A percentile compares a stretch with the other conserved stretches of the same genome.
Evolutionary conservation across 208 protist species (phyloP).

Genomic region (Trypanosoma lewisi): DNA sequence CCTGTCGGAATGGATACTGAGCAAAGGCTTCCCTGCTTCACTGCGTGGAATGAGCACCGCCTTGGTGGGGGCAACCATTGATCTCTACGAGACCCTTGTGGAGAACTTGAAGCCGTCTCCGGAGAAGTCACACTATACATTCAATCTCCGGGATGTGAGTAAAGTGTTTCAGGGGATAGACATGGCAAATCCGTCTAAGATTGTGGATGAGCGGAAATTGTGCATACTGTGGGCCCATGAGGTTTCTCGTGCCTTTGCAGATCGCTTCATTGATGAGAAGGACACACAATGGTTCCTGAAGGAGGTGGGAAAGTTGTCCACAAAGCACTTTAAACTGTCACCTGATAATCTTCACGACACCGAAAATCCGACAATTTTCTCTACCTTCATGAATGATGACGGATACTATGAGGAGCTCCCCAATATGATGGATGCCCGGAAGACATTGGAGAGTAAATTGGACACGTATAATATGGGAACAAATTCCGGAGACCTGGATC

Average conservation of each 20-base stretch:
- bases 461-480: conserved; percentile 86
- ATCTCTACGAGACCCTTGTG: conserved; percentile 92
- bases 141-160: conserved; percentile 97
- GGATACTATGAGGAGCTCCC: conserved; percentile 87
- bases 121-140: conserved; percentile 98
- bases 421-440: conserved; percentile 67
- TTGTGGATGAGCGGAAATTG: conserved; percentile 71
- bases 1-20: conserved; percentile 92
- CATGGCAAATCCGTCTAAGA: conserved; percentile 64
- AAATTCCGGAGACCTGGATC: conserved; percentile 80
- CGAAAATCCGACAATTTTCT: conserved; percentile 65
- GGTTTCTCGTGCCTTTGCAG: conserved; percentile 92
- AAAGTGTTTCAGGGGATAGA: conserved; percentile 94
- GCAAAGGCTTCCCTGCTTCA: conserved; percentile 56
- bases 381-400: conserved; percentile 82
- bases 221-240: conserved; percentile 94
- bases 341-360: conserved; percentile 22
- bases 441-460: conserved; percentile 84
- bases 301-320: conserved; percentile 75
- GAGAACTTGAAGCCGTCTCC: conserved; percentile 95
- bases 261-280: conserved; percentile 92
- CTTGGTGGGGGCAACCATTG: conserved; percentile 90
- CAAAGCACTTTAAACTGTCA: conserved; percentile 77
- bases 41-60: conserved; percentile 44
- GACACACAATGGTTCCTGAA: conserved; percentile 90